Evolutionary conservation across 2,329 filamentous ascomycete species (phyloP), one percentile per base, ranked within the genome.

Genomic region (Verticillium albo-atrum): DNA sequence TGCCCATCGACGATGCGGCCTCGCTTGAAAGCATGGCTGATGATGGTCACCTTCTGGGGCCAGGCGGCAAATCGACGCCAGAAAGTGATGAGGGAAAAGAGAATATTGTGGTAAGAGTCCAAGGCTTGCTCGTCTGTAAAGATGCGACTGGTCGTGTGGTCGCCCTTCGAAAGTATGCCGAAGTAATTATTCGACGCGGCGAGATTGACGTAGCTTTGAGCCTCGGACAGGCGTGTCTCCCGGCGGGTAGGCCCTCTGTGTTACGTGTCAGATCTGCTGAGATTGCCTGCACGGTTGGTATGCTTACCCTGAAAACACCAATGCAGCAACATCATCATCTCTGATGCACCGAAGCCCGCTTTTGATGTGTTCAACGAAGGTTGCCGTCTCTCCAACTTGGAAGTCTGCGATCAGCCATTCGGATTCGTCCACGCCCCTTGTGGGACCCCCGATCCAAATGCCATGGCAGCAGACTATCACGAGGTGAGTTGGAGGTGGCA

Each of bases 381-480:
- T 96, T 6, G 83, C 82, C 3, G 89, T 90, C 73, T 96, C 91
- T 60, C 89, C 88, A 23, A 75, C 78, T 70, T 97, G 92, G 68
- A 95, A 96, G 32, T 82, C 77, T 57, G 91, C 88, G 17, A 96
- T 87, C 30, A 92, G 79, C 87, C 88, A 91, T 69, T 90, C 86
- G 6, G 75, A 63, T 68, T 89, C 86, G 61, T 82, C 75, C 23
- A 69, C 63, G 34, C 86, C 86, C 1, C 73, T 72, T 1, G 74
- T 72, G 2, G 79, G 76, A 0, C 86, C 85, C 27, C 87, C 87
- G 15, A 79, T 74, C 80, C 89, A 96, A 60, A 94, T 91, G 28
- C 86, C 90, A 74, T 96, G 92, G 71, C 92, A 93, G 77, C 91
- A 95, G 56, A 96, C 89, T 54, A 96, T 76, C 56, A 96, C 84